Base-by-base conservation (phyloP, 805 yeast species). In the Scheffersomyces ergatensis region DNA sequence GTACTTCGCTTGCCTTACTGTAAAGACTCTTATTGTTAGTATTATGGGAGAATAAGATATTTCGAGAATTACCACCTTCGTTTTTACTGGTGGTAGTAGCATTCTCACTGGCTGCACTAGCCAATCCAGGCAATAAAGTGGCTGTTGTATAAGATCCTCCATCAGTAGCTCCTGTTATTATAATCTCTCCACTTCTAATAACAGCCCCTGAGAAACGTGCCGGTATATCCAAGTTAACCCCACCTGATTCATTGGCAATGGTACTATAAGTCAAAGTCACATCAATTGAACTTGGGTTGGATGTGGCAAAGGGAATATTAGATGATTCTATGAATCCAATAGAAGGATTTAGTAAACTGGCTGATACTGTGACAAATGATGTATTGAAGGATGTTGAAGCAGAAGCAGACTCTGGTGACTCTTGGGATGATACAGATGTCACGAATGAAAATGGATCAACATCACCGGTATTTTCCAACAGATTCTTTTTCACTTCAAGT, bases 231-330 rank as follows among this genome's bases (percentile, higher is more conserved):
- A 44, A 25, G 18, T 36, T 35, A 4, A 16, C 21, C 4, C 30
- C 45, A 39, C 16, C 32, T 12, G 26, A 37, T 6, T 33, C 18
- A 2, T 27, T n/a, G 27, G 14, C 27, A 7, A 41, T 17, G 16
- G 35, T 15, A 2, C 38, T 33, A 18, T 38, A 53, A 4, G 46
- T 37, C 8, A 53, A 38, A 6, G 53, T 46, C 6, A 25, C 32
- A 16, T 33, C 27, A 14, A 17, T 29, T 11, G 46, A 16, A 5
- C 16, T 4, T 2, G 37, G 32, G 16, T 36, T 29, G 1, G 32
- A 19, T n/a, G 58, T 58, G 0, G 83, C 83, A 50, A 71, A 78
- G 15, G 84, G 83, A 14, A 79, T 78, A 13, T 48, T 24, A 3
- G 77, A 78, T 0, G 77, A 66, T 27, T 40, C 25, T 9, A 78